Percentiles rank a stretch among this genome's conserved stretches.
These are phyloP conservation scores for Pseudocercospora pini-densiflorae DNA, from an alignment of 2,329 filamentous ascomycete genomes.

Conservation along the genomic window DNA sequence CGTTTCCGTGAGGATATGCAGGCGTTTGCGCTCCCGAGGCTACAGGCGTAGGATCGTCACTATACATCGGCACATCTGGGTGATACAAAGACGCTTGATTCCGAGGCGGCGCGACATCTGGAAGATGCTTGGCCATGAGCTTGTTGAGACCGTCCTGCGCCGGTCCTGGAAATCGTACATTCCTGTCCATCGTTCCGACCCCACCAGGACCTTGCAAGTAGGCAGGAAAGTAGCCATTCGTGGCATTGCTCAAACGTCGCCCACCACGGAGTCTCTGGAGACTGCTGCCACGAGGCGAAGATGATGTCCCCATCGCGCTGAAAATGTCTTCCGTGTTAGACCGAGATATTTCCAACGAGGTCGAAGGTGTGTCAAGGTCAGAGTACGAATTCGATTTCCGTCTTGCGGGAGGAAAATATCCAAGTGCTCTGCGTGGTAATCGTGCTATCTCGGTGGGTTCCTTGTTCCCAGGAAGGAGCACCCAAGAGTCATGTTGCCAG, in stretches of 20 bases:
- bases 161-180: conserved; percentile 75
- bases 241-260: conserved; percentile 44
- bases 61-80: conserved; percentile 65
- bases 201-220: conserved; percentile 83
- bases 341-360: conserved; percentile 65
- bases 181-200: conserved; percentile 78
- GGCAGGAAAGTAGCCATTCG: conserved; percentile 44
- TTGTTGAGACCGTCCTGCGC: conserved; percentile 83
- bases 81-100: conserved; percentile 62
- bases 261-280: conserved; percentile 46
- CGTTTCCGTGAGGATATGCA: conserved; percentile 27
- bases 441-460: conserved; percentile 84
- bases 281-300: conserved; percentile 41
- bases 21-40: conserved; percentile 35
- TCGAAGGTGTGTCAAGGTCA: conserved; percentile 68
- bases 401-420: conserved; percentile 88
- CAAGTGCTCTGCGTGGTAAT: conserved; percentile 77
- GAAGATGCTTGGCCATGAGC: conserved; percentile 82
- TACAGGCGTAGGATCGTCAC: conserved; percentile 32
- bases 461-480: conserved; percentile 72
- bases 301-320: conserved; percentile 35
- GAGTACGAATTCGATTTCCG: conserved; percentile 77
- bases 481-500: conserved; percentile 91
- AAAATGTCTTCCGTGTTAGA: conserved; percentile 42
- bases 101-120: conserved; percentile 66